Evolutionary conservation across 2,329 filamentous ascomycete species (phyloP), one percentile per base, ranked within the genome.

Genomic region (Lachnellula hyalina): DNA sequence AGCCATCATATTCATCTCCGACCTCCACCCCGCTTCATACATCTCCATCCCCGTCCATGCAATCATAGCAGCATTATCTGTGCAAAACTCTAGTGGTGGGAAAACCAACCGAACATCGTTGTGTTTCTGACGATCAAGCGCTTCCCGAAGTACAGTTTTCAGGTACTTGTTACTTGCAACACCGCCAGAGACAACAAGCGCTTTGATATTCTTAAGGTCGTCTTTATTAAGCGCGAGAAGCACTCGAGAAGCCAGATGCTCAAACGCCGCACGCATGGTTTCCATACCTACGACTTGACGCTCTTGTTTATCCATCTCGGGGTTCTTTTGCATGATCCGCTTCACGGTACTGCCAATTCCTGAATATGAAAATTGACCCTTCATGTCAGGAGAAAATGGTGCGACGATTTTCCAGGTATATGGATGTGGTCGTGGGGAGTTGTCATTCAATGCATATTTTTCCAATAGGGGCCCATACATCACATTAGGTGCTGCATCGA

Each of bases 51-150:
- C 94, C 1, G 92, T 79, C 93, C 94, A 97, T 1, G 87, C 93
- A 68, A 97, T 92, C 94, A 99, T 99, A 47, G 91, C 90, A 12
- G 94, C 94, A 71, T 99, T 97, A 67, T 99, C 94, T 0, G 90
- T 96, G 68, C 94, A 97, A 51, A 93, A 77, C 42, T 78, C 76
- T 9, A 82, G 72, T 2, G 91, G 91, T n/a, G 94, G 93, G 53
- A 87, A 88, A 32, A 86, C 72, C 7, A 96, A 70, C 11, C 77
- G 64, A 28, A 95, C 70, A 60, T 82, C 64, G 0, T 68, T 67
- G 66, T 83, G 86, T 0, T 89, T 89, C 44, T 87, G 80, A n/a
- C 76, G 80, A 60, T 86, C 79, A 42, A 96, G 69, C 45, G 76
- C 74, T 6, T 68, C 57, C 35, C 76, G 72, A 52, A 84, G 67